phyloP scores from a whole-genome alignment of 345 rosid genomes.

The Camelina sativa region DNA sequence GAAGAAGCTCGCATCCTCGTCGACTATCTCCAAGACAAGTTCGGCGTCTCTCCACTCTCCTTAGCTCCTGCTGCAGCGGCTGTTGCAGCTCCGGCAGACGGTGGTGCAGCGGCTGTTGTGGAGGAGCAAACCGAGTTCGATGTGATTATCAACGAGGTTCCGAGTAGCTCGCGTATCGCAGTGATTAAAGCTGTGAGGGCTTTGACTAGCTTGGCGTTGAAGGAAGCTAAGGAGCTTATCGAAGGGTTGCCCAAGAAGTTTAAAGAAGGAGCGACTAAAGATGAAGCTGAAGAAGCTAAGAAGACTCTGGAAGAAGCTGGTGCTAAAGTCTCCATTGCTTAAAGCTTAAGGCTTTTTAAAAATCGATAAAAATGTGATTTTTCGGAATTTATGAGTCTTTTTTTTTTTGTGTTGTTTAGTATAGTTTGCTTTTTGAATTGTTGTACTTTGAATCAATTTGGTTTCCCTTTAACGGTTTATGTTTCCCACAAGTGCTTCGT shows the following conservation, averaged over 20 bases:
- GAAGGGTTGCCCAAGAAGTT: constrained; percentile 91
- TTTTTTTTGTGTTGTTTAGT: constrained; percentile 14
- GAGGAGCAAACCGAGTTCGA: constrained; percentile 91
- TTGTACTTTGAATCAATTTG: constrained; percentile 33
- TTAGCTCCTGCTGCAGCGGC: constrained; percentile 64
- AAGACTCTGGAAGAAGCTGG: constrained; percentile 89
- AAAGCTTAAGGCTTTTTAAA: background rate
- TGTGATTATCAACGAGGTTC: constrained; percentile 77
- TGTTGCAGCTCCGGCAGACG: constrained; percentile 51
- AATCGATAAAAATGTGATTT: background rate
- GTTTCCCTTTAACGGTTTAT: background rate
- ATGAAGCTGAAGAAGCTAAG: constrained; percentile 90
- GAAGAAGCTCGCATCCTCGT: constrained; percentile 78
- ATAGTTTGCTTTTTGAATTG: constrained; percentile 23
- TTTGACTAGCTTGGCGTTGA: constrained; percentile 74
- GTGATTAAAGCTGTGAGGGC: constrained; percentile 85
- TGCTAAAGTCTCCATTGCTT: constrained; percentile 66
- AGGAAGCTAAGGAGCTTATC: constrained; percentile 86
- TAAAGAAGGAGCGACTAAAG: constrained; percentile 70
- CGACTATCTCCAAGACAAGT: constrained; percentile 82
- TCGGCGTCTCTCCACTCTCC: constrained; percentile 80
- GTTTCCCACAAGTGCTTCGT: background rate
- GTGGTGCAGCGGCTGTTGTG: constrained; percentile 43
- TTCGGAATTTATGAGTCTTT: constrained; percentile 1
- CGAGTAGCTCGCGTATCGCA: constrained; percentile 66